These are phyloP conservation scores for Trichophyton mentagrophytes DNA, from an alignment of 2,329 filamentous ascomycete species.

Conservation along the genomic window DNA sequence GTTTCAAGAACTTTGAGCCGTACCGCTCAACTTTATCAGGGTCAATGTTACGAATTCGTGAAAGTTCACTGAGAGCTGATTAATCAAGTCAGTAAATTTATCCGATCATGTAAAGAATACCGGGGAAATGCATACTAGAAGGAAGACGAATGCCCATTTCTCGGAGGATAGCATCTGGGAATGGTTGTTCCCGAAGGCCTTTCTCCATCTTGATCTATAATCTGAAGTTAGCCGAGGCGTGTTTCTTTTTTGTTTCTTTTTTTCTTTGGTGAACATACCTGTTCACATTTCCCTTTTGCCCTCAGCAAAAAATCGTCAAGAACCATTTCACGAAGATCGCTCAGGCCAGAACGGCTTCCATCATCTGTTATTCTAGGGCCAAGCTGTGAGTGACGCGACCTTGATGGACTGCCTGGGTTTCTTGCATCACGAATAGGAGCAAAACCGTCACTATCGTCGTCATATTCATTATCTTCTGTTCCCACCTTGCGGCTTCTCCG, in stretches of 20 bases:
- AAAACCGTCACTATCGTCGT: constrained; percentile 33
- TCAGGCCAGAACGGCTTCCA: constrained; percentile 29
- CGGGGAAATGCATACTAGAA: constrained; percentile 20
- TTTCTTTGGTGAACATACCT: constrained; percentile 20
- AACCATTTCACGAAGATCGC: constrained; percentile 32
- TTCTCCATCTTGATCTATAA: constrained; percentile 32
- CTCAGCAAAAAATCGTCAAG: constrained; percentile 37
- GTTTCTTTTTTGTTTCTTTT: not conserved
- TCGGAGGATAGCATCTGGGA: constrained; percentile 35
- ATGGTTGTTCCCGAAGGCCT: constrained; percentile 33
- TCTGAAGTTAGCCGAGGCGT: not conserved
- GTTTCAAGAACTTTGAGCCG: constrained; percentile 31
- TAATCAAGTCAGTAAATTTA: constrained; percentile 17
- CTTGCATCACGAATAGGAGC: constrained; percentile 29
- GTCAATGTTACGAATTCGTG: constrained; percentile 31
- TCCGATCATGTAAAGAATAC: constrained; percentile 11
- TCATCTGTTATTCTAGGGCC: constrained; percentile 38
- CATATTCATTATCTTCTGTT: constrained; percentile 23
- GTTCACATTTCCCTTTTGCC: constrained; percentile 32
- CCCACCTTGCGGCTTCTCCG: not conserved
- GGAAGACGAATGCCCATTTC: constrained; percentile 39
- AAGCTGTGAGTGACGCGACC: constrained; percentile 19
- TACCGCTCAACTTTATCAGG: constrained; percentile 34
- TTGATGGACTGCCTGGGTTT: constrained; percentile 13
- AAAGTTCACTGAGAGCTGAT: constrained; percentile 19